These are phyloP conservation scores for Abeoforma whisleri DNA, from an alignment of 78 protist species.

Conservation along the genomic window DNA sequence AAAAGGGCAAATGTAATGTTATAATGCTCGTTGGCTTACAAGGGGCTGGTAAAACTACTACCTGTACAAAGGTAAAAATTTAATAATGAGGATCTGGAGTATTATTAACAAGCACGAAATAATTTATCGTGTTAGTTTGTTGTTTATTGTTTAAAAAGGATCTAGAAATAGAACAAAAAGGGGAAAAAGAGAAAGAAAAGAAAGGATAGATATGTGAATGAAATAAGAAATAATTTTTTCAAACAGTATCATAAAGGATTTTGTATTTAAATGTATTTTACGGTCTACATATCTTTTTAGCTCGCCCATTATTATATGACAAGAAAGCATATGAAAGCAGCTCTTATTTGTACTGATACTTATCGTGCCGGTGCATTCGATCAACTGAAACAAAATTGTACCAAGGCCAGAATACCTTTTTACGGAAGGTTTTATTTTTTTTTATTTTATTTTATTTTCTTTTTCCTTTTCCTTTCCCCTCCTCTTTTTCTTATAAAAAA, in stretches of 20 bases:
- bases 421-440: constrained; percentile 62
- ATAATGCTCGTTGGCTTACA: constrained; percentile 98
- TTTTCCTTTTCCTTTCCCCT: too few relatives aligned
- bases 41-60: constrained; percentile 87
- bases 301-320: constrained; percentile 78
- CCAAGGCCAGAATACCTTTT: constrained; percentile 86
- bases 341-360: constrained; percentile 97
- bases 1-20: constrained; percentile 76
- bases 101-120: background rate
- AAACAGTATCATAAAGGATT: background rate
- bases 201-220: background rate
- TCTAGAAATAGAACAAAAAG: background rate
- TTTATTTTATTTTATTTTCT: constrained; percentile 7
- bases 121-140: background rate
- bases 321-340: constrained; percentile 75
- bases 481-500: too few relatives aligned
- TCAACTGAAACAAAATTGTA: constrained; percentile 95
- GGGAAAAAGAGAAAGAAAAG: background rate
- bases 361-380: constrained; percentile 98
- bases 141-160: background rate
- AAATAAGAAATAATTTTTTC: background rate
- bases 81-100: background rate
- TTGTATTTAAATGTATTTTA: background rate
- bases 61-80: constrained; percentile 53
- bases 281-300: constrained; percentile 43